These are phyloP conservation scores for Fusarium succisae DNA, from an alignment of 2,329 filamentous ascomycete species.

Conservation along the genomic window DNA sequence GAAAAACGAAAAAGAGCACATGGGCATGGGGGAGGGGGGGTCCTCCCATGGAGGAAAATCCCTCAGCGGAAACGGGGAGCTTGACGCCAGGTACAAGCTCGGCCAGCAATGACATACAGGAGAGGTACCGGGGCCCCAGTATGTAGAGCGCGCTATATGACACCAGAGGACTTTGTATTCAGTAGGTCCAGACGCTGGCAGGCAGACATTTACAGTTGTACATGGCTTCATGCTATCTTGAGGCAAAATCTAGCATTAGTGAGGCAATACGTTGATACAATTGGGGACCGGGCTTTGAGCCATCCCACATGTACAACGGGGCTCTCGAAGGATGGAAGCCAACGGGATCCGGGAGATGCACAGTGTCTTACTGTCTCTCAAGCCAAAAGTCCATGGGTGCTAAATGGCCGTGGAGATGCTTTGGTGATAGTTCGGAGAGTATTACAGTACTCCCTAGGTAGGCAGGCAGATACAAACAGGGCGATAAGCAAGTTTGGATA, in stretches of 20 bases:
- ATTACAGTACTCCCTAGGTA: neutral
- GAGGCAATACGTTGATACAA: slow-evolving; percentile 16
- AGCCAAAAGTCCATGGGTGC: neutral
- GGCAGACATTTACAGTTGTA: slow-evolving; percentile 14
- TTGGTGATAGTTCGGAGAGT: slow-evolving; percentile 3
- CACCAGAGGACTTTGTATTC: slow-evolving; percentile 25
- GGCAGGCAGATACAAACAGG: neutral
- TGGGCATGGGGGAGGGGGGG: slow-evolving; percentile 31
- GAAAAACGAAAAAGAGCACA: slow-evolving; percentile 28
- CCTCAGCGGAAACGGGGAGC: slow-evolving; percentile 39
- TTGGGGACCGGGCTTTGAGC: slow-evolving; percentile 22
- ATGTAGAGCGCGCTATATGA: slow-evolving; percentile 13
- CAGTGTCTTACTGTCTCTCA: slow-evolving; percentile 27
- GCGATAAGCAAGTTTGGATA: slow-evolving; percentile 22
- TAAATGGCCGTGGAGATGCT: slow-evolving; percentile 9
- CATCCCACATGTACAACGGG: slow-evolving; percentile 14
- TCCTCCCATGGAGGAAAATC: slow-evolving; percentile 40
- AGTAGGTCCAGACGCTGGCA: slow-evolving; percentile 10
- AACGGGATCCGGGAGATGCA: slow-evolving; percentile 38
- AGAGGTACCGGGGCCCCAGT: slow-evolving; percentile 38
- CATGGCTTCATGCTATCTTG: slow-evolving; percentile 14
- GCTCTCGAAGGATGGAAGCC: slow-evolving; percentile 21
- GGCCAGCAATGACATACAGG: slow-evolving; percentile 40
- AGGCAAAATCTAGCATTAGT: slow-evolving; percentile 29
- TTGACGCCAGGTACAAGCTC: slow-evolving; percentile 32